Base-by-base conservation (phyloP, 176 grass and related monocot genomes). In the Secale cereale region DNA sequence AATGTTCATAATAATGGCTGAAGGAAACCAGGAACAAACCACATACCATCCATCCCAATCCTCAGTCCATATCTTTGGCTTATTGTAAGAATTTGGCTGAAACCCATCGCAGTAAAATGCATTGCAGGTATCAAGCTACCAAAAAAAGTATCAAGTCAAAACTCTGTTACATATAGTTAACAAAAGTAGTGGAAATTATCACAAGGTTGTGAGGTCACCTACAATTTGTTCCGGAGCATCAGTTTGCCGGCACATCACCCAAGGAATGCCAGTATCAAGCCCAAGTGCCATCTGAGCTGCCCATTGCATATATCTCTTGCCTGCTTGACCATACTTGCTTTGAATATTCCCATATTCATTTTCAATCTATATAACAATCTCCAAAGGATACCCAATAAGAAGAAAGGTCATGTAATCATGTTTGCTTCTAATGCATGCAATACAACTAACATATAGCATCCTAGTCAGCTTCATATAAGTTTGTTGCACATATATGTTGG, bases 261-360 rank as follows among this genome's bases (percentile, higher is more conserved):
- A 98, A 41, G 96, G 96, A 50, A 95, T 82, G 73, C 91, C 93
- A 85, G 93, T 87, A 72, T 87, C 91, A 77, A 95, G 96, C 35
- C 78, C 81, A 90, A 95, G 81, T 78, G 96, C 93, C 93, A 98
- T 94, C 64, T 89, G 63, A 84, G 96, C 91, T 67, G 91, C 91
- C 96, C 96, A 98, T 87, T 86, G 85, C 85, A 95, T 89, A 86
- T 98, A 98, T 60, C 84, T 86, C 86, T 95, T 92, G 33, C 96
- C 96, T 87, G 89, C 83, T 91, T 98, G 77, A 77, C 93, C 96
- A 91, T 79, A 98, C 1, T 27, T 61, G 8, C 70, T 48, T 91
- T 95, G 86, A 81, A 98, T 92, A 87, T 98, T 95, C 82, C 96
- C 96, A 57, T 98, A 98, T 85, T 98, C 96, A 84, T 98, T 98